Evolutionary conservation across 495 filamentous ascomycete genomes (phyloP).

Genomic region (Penicillium cataractarum): DNA sequence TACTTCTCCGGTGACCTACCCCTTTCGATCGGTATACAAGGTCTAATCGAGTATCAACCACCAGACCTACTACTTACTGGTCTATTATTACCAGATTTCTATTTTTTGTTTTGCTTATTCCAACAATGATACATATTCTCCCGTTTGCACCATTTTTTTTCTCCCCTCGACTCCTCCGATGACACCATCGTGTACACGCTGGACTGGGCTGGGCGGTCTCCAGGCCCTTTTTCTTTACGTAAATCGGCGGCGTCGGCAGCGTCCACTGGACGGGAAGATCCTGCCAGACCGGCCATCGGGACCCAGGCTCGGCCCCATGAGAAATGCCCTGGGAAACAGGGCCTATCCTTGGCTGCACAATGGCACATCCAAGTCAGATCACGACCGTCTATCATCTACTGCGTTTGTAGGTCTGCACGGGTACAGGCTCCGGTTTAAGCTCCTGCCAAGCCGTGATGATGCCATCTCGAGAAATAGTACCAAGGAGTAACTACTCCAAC

Average conservation of each 20-base stretch:
- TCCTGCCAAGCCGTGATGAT: constrained; percentile 16
- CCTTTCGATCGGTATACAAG: background rate
- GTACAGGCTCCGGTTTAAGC: constrained; percentile 7
- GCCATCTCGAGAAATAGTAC: background rate
- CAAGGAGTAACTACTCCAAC: background rate
- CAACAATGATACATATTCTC: too few relatives aligned
- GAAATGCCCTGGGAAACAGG: background rate
- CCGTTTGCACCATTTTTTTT: background rate
- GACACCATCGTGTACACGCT: constrained; percentile 21
- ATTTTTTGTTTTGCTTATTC: background rate
- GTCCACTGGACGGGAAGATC: constrained; percentile 25
- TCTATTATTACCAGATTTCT: background rate
- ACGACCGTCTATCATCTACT: too few relatives aligned
- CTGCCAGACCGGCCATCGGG: constrained; percentile 23
- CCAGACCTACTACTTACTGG: too few relatives aligned
- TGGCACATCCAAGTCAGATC: too few relatives aligned
- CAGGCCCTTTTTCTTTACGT: constrained; percentile 37
- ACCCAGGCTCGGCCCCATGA: constrained; percentile 17
- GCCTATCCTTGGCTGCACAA: too few relatives aligned
- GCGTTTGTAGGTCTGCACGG: background rate
- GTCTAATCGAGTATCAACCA: too few relatives aligned
- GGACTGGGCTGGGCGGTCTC: constrained; percentile 15
- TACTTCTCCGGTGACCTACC: background rate
- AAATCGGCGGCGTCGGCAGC: constrained; percentile 35
- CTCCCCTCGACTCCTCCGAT: background rate